Evolutionary conservation across 2,329 filamentous ascomycete species (phyloP).

Genomic region (Penicillium digitatum): DNA sequence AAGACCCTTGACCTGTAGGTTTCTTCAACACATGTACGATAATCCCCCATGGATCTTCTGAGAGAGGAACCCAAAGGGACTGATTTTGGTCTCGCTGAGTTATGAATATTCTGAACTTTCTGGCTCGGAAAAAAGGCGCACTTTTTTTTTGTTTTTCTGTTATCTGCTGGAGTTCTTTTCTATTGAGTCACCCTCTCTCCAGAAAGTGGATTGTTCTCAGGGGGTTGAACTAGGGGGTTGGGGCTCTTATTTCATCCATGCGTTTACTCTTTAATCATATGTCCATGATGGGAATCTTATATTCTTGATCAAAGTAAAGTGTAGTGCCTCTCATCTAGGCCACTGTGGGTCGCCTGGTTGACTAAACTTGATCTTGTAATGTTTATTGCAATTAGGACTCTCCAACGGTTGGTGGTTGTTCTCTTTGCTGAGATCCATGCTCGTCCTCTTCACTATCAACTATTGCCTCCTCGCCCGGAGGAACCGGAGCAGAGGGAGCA

Average conservation of each 20-base stretch:
- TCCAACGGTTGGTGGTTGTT: neutral
- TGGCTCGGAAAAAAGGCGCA: conserved; percentile 34
- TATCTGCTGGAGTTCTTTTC: conserved; percentile 23
- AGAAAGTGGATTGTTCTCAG: conserved; percentile 12
- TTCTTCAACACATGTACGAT: conserved; percentile 24
- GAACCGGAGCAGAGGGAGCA: neutral
- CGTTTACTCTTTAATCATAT: conserved; percentile 24
- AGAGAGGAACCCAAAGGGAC: conserved; percentile 9
- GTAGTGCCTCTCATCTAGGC: neutral
- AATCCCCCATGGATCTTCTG: conserved; percentile 19
- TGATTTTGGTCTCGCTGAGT: conserved; percentile 16
- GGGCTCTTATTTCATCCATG: conserved; percentile 16
- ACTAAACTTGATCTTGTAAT: neutral
- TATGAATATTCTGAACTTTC: conserved; percentile 25
- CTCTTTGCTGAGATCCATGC: neutral
- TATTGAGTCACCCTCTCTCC: conserved; percentile 16
- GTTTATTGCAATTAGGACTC: neutral
- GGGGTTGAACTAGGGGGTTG: conserved; percentile 8
- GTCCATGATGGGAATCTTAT: conserved; percentile 15
- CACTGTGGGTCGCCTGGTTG: neutral
- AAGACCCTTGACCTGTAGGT: conserved; percentile 43
- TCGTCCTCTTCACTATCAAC: neutral
- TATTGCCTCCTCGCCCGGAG: neutral
- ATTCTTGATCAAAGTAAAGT: neutral
- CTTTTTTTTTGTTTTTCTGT: conserved; percentile 18